Percentiles rank a stretch among this genome's conserved stretches.
These are phyloP conservation scores for Turritis glabra DNA, from an alignment of 345 rosid species.

Conservation along the genomic window DNA sequence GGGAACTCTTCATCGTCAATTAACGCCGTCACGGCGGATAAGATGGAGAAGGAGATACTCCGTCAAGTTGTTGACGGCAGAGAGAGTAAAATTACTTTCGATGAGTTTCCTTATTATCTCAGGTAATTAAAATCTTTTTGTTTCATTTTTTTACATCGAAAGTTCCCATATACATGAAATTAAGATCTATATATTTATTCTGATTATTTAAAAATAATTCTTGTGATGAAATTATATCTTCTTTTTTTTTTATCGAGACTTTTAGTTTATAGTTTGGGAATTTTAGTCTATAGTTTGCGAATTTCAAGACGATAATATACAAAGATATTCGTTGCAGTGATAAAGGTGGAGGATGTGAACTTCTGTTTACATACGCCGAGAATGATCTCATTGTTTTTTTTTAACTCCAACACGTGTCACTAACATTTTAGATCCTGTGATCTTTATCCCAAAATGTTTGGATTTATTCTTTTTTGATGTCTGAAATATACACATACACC, in stretches of 20 bases:
- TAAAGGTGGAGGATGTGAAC: conserved; percentile 25
- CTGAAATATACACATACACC: background rate
- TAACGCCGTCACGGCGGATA: conserved; percentile 42
- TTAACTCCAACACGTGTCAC: conserved; percentile 31
- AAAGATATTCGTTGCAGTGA: conserved; percentile 9
- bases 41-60: conserved; percentile 42
- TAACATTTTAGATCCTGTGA: conserved; percentile 5
- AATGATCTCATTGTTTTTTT: conserved; percentile 6
- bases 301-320: conserved; percentile 27
- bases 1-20: conserved; percentile 19
- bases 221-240: background rate
- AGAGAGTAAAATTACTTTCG: conserved; percentile 40
- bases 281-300: conserved; percentile 1
- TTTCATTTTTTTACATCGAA: background rate
- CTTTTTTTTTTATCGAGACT: background rate
- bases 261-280: background rate
- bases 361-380: background rate
- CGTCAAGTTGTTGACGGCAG: conserved; percentile 44
- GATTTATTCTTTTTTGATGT: conserved; percentile 3
- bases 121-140: conserved; percentile 25
- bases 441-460: conserved; percentile 21
- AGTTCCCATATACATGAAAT: background rate
- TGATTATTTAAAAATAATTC: background rate
- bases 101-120: conserved; percentile 44
- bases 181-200: background rate